Base-by-base conservation (phyloP, 129 eudicot genomes). In the Tagetes erecta region DNA sequence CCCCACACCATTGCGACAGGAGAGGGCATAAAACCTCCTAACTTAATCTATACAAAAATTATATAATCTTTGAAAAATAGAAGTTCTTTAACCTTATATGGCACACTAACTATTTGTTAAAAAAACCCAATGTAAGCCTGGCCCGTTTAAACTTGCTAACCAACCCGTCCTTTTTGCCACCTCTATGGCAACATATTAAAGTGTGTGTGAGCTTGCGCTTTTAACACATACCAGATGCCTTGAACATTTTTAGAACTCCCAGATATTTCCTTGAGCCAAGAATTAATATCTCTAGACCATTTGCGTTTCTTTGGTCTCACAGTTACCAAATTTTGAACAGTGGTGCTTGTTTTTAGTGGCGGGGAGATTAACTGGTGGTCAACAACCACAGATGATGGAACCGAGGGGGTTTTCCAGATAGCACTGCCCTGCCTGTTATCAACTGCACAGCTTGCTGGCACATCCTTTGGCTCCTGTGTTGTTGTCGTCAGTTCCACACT, bases 231-330 rank as follows among this genome's bases (percentile, higher is more conserved):
- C 97, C 97, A 84, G 78, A 86, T 73, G 35, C 62, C 84, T 66
- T 45, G 84, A 73, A 71, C 76, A 76, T 41, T 82, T 67, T 40
- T 78, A 69, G 74, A 78, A 74, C 71, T 71, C 65, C 83, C 83
- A 0, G 85, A 80, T 8, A 91, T 82, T 74, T 86, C 92, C 81
- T 88, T 85, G 30, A 79, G 66, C 96, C 96, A 91, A 13, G 97
- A 82, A 66, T 73, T 71, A 82, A 70, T 80, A 39, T 68, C 75
- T 14, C 86, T 76, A 52, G 80, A 78, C 76, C 64, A 75, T 75
- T 88, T 87, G 36, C 91, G 91, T 72, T 87, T 89, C 79, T 82
- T 86, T 35, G 89, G 75, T 34, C 81, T 83, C 58, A 62, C 64
- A 38, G 74, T 58, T 31, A 65, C 85, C 70, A 64, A 55, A 68